Percentiles rank a stretch among this genome's conserved stretches.
These are phyloP conservation scores for Saccharomycopsis sp. DNA, from an alignment of 805 yeast species.

Conservation along the genomic window DNA sequence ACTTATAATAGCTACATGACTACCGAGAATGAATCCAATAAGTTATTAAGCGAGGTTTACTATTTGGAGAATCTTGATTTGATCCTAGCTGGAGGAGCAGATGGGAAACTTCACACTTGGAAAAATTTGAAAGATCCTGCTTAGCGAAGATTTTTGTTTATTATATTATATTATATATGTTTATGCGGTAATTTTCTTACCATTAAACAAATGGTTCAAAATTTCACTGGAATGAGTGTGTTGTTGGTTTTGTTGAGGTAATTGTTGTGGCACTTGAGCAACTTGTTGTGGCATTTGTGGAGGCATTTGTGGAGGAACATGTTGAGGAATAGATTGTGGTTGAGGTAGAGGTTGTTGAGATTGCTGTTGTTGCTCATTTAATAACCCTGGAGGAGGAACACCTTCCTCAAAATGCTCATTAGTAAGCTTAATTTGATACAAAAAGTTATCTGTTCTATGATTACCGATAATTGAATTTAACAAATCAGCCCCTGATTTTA, in stretches of 20 bases:
- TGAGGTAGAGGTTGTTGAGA: constrained; percentile 33
- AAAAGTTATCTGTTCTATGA: constrained; percentile 25
- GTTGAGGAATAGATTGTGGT: constrained; percentile 28
- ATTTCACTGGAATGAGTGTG: constrained; percentile 67
- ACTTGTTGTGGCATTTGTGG: constrained; percentile 23
- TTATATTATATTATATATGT: neutral
- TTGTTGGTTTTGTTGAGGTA: constrained; percentile 18
- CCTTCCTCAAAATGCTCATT: constrained; percentile 22
- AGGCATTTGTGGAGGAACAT: constrained; percentile 20
- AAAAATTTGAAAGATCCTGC: constrained; percentile 4
- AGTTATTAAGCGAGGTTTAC: constrained; percentile 4
- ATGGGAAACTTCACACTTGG: constrained; percentile 19
- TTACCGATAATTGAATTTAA: constrained; percentile 32
- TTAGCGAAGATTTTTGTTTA: neutral
- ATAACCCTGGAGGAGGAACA: constrained; percentile 23
- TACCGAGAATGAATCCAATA: constrained; percentile 8
- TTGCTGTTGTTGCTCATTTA: constrained; percentile 28
- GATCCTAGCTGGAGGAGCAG: constrained; percentile 15
- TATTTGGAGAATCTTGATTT: neutral
- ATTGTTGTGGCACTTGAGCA: constrained; percentile 11
- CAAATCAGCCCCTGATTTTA: constrained; percentile 26
- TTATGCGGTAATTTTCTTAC: constrained; percentile 39
- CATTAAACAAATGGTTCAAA: constrained; percentile 77
- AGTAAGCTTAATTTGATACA: constrained; percentile 12
- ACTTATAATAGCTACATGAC: constrained; percentile 17